These are phyloP conservation scores for Houttuynia cordata DNA, from an alignment of 164 flowering plant genomes.

Conservation along the genomic window DNA sequence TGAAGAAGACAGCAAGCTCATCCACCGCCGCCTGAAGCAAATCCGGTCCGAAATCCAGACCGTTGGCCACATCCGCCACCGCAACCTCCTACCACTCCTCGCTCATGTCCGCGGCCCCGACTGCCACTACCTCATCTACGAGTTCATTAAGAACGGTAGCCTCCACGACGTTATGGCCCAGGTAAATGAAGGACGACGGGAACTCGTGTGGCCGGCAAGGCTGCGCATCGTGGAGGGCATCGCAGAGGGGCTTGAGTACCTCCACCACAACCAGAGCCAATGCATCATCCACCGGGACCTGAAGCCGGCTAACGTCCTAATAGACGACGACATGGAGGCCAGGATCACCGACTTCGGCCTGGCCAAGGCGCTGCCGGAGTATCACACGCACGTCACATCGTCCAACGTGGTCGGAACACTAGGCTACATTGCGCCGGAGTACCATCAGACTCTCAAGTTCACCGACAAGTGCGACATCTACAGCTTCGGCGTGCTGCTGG, in stretches of 20 bases:
- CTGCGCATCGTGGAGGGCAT: constrained; percentile 57
- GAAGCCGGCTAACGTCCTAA: constrained; percentile 75
- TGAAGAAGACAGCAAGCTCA: constrained; percentile 45
- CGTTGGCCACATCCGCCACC: constrained; percentile 69
- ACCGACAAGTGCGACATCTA: constrained; percentile 89
- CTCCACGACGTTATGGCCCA: constrained; percentile 40
- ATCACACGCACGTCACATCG: constrained; percentile 51
- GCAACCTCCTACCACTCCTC: constrained; percentile 64
- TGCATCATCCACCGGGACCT: constrained; percentile 78
- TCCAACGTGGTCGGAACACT: constrained; percentile 77
- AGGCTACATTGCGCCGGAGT: constrained; percentile 93
- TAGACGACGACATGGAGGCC: constrained; percentile 86
- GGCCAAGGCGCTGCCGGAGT: constrained; percentile 66
- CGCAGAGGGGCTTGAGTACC: constrained; percentile 75
- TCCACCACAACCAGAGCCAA: constrained; percentile 52
- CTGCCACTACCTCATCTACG: constrained; percentile 71
- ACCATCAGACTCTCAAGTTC: constrained; percentile 74
- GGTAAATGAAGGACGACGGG: constrained; percentile 32
- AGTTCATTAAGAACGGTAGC: constrained; percentile 89
- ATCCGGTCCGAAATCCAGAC: constrained; percentile 67
- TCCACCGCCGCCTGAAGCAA: constrained; percentile 67
- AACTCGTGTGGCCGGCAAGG: constrained; percentile 56
- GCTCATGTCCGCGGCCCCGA: constrained; percentile 62
- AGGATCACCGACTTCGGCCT: constrained; percentile 89
- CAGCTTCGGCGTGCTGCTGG: constrained; percentile 82